Evolutionary conservation across 1,139 yeast species (phyloP), one percentile per base, ranked within the genome.

Genomic region (Martiniozyma asiatica): DNA sequence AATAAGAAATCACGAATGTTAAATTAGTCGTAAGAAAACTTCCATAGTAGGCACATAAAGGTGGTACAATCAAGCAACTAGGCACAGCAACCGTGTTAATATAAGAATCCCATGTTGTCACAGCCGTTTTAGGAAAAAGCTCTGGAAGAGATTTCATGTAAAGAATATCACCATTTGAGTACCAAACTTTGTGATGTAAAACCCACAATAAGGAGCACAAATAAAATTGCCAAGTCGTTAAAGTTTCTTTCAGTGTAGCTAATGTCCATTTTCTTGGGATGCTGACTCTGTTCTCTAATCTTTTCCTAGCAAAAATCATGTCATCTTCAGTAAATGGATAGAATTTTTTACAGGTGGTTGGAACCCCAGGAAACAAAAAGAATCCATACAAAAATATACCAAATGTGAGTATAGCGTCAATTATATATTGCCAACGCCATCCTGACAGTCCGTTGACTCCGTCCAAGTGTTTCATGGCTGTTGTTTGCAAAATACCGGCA

Each of bases 391-490:
- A 17, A 10, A 79, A 84, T 31, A 78, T 71, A 3, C 59, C 67
- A 20, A 75, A 45, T 3, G 84, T 69, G 24, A 75, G 59, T 27
- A 71, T 50, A 8, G 77, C 79, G 50, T 77, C 84, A 39, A 77
- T 63, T 36, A 78, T 65, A 46, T 73, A 77, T 53, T 73, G 69
- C 84, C 85, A 77, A 53, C 74, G 65, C 85, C 85, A 77, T 1
- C 68, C 62, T 5, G 49, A 39, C 15, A 55, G 38, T 42, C 59
- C 43, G 47, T 36, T 22, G 35, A 42, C 21, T 47, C 55, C 35
- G 55, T 41, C 6, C 56, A 63, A 38, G 39, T 47, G 25, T 38
- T 44, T 12, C 48, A 51, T 45, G 15, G 63, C 43, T 12, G 67
- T 59, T 5, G 62, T 55, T 23, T 63, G 62, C 13, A 67, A 43